Evolutionary conservation across 495 filamentous ascomycete species (phyloP).

Genomic region (Neurospora sp.): DNA sequence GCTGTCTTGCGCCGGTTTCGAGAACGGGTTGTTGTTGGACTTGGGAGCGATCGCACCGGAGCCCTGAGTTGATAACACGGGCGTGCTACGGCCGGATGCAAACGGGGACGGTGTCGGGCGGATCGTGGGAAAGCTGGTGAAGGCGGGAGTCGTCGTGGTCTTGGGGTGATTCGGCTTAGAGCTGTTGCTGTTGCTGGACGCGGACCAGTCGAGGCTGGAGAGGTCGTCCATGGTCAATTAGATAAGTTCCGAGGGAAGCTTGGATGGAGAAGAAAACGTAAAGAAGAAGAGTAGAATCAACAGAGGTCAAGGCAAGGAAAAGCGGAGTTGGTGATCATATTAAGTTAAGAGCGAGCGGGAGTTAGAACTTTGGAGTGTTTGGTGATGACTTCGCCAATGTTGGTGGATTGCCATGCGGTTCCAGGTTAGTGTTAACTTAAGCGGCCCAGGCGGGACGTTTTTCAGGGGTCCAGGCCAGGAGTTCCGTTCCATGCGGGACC

Average conservation of each 20-base stretch:
- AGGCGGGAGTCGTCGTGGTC: slow-evolving; percentile 36
- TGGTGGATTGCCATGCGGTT: background rate
- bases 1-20: slow-evolving; percentile 64
- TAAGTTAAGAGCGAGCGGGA: background rate
- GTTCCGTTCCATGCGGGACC: background rate
- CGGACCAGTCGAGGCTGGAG: slow-evolving; percentile 42
- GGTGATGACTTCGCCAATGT: background rate
- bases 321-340: background rate
- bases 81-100: slow-evolving; percentile 58
- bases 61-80: slow-evolving; percentile 43
- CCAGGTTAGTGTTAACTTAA: background rate
- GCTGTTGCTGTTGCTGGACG: slow-evolving; percentile 19
- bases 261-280: background rate
- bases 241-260: background rate
- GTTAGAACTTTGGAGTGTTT: background rate
- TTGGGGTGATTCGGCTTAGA: slow-evolving; percentile 28
- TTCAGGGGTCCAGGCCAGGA: background rate
- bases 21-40: slow-evolving; percentile 32
- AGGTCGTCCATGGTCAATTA: slow-evolving; percentile 43
- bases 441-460: background rate
- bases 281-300: background rate
- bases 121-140: slow-evolving; percentile 47
- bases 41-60: slow-evolving; percentile 38
- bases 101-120: slow-evolving; percentile 50
- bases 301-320: background rate